phyloP scores from a whole-genome alignment of 257 asterid species.

The Lithospermum erythrorhizon region DNA sequence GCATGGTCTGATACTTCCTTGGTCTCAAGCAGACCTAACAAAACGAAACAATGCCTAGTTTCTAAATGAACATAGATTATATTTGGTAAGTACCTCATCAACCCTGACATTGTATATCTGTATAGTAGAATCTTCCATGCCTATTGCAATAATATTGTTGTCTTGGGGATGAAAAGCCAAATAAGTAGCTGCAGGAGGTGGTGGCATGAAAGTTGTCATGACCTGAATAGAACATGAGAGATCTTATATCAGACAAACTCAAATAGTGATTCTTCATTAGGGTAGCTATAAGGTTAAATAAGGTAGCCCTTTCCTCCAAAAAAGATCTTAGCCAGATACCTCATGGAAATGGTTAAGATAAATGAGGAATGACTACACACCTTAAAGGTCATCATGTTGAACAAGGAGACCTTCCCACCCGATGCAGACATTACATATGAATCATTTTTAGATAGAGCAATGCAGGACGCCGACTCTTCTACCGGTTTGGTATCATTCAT shows the following conservation, averaged over 20 bases:
- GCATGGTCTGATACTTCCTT: neutral
- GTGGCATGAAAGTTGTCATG: constrained; percentile 66
- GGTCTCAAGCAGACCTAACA: neutral
- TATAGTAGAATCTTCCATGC: constrained; percentile 64
- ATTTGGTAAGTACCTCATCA: constrained; percentile 36
- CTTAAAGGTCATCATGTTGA: constrained; percentile 76
- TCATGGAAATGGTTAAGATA: neutral
- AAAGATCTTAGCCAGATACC: constrained; percentile 5
- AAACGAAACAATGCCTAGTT: neutral
- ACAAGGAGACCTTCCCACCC: constrained; percentile 59
- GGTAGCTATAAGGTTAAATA: too few relatives aligned
- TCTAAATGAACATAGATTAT: neutral
- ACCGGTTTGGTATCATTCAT: constrained; percentile 35
- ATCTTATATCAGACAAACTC: too few relatives aligned
- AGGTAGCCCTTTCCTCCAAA: neutral
- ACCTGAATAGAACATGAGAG: constrained; percentile 28
- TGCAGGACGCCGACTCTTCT: constrained; percentile 52
- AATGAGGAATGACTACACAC: constrained; percentile 13
- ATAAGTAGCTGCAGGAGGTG: constrained; percentile 69
- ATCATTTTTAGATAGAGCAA: constrained; percentile 64
- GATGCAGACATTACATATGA: constrained; percentile 67
- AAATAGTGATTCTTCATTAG: too few relatives aligned
- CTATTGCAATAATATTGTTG: constrained; percentile 56
- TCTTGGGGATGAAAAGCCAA: constrained; percentile 72
- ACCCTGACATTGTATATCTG: constrained; percentile 63